phyloP scores from a whole-genome alignment of 1,139 yeast genomes.

The Zhuliangozyma parablackwelliae region DNA sequence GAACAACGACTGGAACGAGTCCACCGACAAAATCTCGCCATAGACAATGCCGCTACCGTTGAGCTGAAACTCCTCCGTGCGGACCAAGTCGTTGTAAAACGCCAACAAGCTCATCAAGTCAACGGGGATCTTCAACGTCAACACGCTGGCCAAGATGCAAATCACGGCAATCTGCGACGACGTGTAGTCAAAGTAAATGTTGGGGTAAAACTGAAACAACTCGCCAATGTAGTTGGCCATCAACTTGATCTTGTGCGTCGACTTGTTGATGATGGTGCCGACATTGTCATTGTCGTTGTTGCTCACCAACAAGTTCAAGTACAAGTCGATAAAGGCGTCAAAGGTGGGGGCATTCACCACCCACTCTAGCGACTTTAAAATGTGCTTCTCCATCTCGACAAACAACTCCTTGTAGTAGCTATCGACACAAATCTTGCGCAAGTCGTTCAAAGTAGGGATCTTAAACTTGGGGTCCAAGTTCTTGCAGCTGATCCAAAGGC shows the following conservation, averaged over 20 bases:
- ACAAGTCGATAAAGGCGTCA: constrained; percentile 58
- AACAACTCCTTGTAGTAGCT: constrained; percentile 57
- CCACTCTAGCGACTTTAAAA: constrained; percentile 58
- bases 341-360: constrained; percentile 53
- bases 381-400: constrained; percentile 64
- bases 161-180: constrained; percentile 57
- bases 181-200: constrained; percentile 51
- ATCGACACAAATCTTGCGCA: constrained; percentile 59
- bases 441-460: constrained; percentile 54
- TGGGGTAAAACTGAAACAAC: constrained; percentile 58
- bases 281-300: constrained; percentile 17
- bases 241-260: constrained; percentile 44
- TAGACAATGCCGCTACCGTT: constrained; percentile 7
- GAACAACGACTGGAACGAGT: constrained; percentile 14
- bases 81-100: constrained; percentile 18
- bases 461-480: constrained; percentile 65
- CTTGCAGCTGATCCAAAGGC: constrained; percentile 73
- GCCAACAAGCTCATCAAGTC: constrained; percentile 18
- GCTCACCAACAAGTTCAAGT: constrained; percentile 26
- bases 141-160: constrained; percentile 30
- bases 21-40: constrained; percentile 15
- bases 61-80: constrained; percentile 12
- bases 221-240: constrained; percentile 63
- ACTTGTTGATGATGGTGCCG: constrained; percentile 20
- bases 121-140: constrained; percentile 27